Conservation (phyloP, 2,329 filamentous ascomycete genomes). For the Colletotrichum salicis region DNA sequence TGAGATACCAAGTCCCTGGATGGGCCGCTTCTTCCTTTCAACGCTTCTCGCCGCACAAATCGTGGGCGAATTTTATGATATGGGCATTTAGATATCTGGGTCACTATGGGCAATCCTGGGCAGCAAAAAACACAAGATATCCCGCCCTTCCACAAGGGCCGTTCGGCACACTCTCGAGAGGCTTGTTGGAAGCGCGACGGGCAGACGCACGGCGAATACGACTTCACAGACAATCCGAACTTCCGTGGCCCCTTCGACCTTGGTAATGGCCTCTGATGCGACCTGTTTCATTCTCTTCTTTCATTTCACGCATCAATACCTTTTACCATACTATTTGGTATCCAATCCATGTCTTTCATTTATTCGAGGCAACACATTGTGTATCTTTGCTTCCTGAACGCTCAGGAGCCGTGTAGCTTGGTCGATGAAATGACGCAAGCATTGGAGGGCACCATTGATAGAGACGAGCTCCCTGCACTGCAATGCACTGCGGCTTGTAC, state of each 20-base stretch:
- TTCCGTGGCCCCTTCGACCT: not conserved
- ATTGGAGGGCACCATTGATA: constrained; percentile 1
- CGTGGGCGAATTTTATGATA: constrained; percentile 31
- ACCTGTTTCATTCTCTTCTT: not conserved
- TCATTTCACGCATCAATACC: constrained; percentile 18
- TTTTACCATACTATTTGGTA: constrained; percentile 29
- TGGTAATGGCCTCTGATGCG: constrained; percentile 6
- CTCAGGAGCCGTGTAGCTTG: not conserved
- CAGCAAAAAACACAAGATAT: constrained; percentile 33
- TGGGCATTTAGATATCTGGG: constrained; percentile 34
- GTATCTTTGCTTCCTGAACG: not conserved
- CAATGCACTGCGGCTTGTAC: constrained; percentile 18
- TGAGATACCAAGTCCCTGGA: constrained; percentile 37
- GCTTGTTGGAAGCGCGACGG: not conserved
- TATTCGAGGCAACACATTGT: constrained; percentile 13
- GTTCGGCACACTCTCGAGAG: constrained; percentile 6
- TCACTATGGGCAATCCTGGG: constrained; percentile 27
- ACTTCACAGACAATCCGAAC: not conserved
- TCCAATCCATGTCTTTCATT: constrained; percentile 23
- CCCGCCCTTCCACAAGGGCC: constrained; percentile 7
- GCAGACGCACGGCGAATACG: not conserved
- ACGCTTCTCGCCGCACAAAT: constrained; percentile 23
- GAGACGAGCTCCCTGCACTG: constrained; percentile 8
- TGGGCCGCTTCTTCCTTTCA: constrained; percentile 35
- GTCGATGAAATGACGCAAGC: constrained; percentile 25